Conservation (phyloP, 2,329 filamentous ascomycete genomes). For the Myriosclerotinia duriaeana region DNA sequence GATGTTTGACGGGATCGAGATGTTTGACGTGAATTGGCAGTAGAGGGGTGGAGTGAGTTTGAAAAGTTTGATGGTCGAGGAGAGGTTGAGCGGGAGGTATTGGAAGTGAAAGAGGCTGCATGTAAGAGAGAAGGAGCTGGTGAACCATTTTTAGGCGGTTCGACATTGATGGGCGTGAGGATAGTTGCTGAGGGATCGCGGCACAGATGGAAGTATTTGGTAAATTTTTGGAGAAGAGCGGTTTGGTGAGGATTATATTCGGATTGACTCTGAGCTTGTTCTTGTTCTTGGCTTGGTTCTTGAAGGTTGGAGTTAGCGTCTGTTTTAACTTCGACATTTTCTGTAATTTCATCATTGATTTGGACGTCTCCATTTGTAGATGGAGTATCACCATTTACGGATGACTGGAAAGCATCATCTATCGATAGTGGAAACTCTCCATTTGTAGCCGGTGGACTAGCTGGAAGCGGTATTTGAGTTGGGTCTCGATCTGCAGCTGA, state of each 20-base stretch:
- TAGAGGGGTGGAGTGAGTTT: slow-evolving; percentile 23
- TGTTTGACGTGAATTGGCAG: slow-evolving; percentile 36
- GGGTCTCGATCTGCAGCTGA: not conserved
- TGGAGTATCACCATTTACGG: slow-evolving; percentile 21
- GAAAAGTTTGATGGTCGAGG: slow-evolving; percentile 26
- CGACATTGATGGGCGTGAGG: slow-evolving; percentile 60
- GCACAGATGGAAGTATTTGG: slow-evolving; percentile 40
- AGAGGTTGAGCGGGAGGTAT: slow-evolving; percentile 31
- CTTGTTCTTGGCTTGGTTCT: slow-evolving; percentile 36
- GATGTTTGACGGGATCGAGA: slow-evolving; percentile 16
- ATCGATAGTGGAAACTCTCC: slow-evolving; percentile 14
- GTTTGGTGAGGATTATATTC: slow-evolving; percentile 11
- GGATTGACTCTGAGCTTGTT: slow-evolving; percentile 32
- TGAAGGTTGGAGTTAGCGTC: not conserved
- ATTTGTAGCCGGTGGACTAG: slow-evolving; percentile 20
- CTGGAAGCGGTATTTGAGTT: slow-evolving; percentile 11
- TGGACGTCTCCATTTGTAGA: slow-evolving; percentile 27
- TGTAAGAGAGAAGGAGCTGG: slow-evolving; percentile 37
- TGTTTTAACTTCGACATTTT: slow-evolving; percentile 33
- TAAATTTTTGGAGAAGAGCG: slow-evolving; percentile 45
- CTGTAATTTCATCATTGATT: slow-evolving; percentile 20
- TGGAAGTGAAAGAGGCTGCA: slow-evolving; percentile 49
- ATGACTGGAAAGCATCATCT: not conserved
- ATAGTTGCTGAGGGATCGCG: slow-evolving; percentile 46
- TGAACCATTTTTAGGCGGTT: slow-evolving; percentile 66